Percentiles rank a stretch among this genome's conserved stretches.
Conservation (phyloP, 352 stramenopile species). For the Pythium rishiriense region DNA sequence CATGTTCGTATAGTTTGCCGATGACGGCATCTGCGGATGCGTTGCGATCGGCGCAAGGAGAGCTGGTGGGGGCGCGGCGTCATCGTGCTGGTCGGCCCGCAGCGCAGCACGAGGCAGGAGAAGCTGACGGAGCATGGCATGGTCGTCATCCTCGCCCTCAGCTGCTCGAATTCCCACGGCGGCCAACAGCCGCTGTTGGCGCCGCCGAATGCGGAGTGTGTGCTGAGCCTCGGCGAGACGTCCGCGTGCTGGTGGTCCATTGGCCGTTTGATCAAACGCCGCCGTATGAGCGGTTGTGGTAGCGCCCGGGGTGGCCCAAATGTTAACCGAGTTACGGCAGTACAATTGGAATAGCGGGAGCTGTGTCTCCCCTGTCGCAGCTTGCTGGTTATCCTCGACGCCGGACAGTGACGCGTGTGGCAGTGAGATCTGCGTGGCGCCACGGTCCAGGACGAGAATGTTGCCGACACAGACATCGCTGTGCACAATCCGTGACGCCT, state of each 20-base stretch:
- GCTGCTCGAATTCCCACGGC: neutral
- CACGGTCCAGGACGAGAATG: conserved; percentile 44
- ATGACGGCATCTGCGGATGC: neutral
- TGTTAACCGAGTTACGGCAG: conserved; percentile 20
- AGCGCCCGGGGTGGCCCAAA: neutral
- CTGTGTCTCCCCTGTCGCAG: neutral
- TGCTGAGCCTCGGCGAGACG: neutral
- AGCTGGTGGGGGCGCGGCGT: neutral
- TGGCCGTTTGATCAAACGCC: neutral
- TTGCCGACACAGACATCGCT: conserved; percentile 51
- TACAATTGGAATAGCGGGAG: conserved; percentile 29
- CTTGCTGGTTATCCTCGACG: neutral
- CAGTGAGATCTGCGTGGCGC: neutral
- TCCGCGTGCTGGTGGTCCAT: neutral
- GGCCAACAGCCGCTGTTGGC: conserved; percentile 1
- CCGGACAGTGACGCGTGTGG: conserved; percentile 9
- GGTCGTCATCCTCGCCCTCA: neutral
- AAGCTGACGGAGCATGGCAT: neutral
- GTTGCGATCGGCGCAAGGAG: neutral
- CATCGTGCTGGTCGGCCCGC: neutral
- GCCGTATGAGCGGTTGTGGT: neutral
- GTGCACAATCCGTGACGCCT: conserved; percentile 43
- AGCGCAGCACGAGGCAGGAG: neutral
- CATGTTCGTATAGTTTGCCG: conserved; percentile 14
- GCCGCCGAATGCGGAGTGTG: neutral